Evolutionary conservation across 352 stramenopile genomes (phyloP).

Genomic region (Globisporangium splendens): DNA sequence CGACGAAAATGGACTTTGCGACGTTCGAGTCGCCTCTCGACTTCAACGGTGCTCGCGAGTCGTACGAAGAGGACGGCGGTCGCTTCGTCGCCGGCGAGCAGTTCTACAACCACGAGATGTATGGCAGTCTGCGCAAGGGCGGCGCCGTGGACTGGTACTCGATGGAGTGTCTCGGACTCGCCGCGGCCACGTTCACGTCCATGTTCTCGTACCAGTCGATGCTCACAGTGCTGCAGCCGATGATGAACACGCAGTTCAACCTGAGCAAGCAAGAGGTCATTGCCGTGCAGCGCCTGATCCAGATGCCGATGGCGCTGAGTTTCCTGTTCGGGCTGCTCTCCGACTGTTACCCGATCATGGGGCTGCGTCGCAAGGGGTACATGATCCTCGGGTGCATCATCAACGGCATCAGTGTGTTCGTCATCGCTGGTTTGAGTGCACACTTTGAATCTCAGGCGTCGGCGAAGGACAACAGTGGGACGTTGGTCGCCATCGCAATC

Average conservation of each 20-base stretch:
- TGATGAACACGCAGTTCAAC: conserved; percentile 54
- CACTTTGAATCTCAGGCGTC: conserved; percentile 29
- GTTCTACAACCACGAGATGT: conserved; percentile 37
- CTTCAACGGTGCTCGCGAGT: not conserved
- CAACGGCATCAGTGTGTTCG: conserved; percentile 55
- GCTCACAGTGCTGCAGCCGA: conserved; percentile 39
- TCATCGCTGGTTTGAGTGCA: conserved; percentile 50
- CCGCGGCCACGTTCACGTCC: conserved; percentile 63
- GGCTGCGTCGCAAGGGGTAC: conserved; percentile 88
- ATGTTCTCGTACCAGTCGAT: conserved; percentile 66
- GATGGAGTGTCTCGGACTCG: conserved; percentile 56
- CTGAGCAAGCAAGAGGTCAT: conserved; percentile 36
- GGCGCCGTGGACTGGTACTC: conserved; percentile 53
- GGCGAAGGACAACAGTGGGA: conserved; percentile 4
- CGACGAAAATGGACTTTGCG: conserved; percentile 6
- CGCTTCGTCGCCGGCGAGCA: conserved; percentile 31
- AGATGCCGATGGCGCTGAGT: conserved; percentile 87
- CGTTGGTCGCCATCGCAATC: conserved; percentile 22
- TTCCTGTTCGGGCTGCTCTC: conserved; percentile 87
- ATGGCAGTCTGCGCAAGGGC: conserved; percentile 55
- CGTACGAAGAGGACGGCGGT: not conserved
- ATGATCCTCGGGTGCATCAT: conserved; percentile 82
- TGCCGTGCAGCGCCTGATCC: conserved; percentile 53
- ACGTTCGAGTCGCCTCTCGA: conserved; percentile 9
- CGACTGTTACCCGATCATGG: conserved; percentile 90